Base-by-base conservation (phyloP, 1,139 yeast species). In the Yamadazyma conglobata region DNA sequence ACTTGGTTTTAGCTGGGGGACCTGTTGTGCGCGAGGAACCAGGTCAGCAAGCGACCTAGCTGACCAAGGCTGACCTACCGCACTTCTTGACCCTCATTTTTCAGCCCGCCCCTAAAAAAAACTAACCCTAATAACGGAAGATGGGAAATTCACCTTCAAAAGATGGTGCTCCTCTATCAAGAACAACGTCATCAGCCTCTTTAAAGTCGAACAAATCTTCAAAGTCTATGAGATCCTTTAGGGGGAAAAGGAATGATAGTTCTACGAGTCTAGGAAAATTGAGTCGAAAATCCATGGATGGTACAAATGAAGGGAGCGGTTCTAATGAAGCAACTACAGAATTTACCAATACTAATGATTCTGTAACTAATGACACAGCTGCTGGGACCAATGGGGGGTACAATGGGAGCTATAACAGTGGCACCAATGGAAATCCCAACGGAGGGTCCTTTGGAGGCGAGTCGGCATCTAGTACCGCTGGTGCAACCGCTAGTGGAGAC, bases 121-220 rank as follows among this genome's bases (percentile, higher is more conserved):
- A 26, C 27, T 17, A 22, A 13, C 15, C 17, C 6, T 24, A n/a
- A n/a, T n/a, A n/a, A n/a, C n/a, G 17, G 12, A 24, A 15, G 24
- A 70, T 70, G 76, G 76, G 76, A 33, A 69, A 69, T 43, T 54
- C 60, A 19, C 54, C 72, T 18, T 66, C 73, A 19, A 68, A 64
- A 44, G 56, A 56, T 22, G 46, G 47, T 4, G 36, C 69, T 13
- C 70, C 77, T 10, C 68, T 76, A 47, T 58, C 70, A 12, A 58
- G 80, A 30, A 63, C 77, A 6, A 29, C 38, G 3, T 34, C 38
- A 7, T 28, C 33, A 5, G 32, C 35, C 11, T 33, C 14, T 79
- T 73, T 50, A 73, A 22, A 25, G 19, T 37, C 82, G 2, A 67
- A 71, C 32, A 67, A 61, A 36, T 73, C 79, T 4, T 64, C 69